Evolutionary conservation across 805 yeast species (phyloP), one percentile per base, ranked within the genome.

Genomic region (Pichia sporocuriosa): DNA sequence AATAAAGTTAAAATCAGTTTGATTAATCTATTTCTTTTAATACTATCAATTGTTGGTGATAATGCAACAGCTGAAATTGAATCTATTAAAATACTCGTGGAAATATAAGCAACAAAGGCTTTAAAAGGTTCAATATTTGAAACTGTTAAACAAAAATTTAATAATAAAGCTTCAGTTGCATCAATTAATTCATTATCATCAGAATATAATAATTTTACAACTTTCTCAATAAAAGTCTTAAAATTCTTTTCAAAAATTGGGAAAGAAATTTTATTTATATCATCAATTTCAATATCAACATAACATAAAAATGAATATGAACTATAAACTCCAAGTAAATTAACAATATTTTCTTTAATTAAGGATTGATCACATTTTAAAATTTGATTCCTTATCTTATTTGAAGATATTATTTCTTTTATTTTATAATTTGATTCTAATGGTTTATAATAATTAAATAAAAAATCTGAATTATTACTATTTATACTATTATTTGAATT

Each of bases 1-100:
- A 75, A 45, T 37, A 66, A 62, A 32, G 62, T 59, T 6, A 65
- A 63, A 25, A 71, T 50, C 21, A 70, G 58, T 37, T 63, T 68
- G 39, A 73, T 47, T 5, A 67, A 40, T 25, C 59, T 56, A 15
- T 67, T 68, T 15, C 57, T 46, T 16, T 51, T 48, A 6, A 25
- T 21, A 35, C 39, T 50, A 8, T 35, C 26, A 13, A 55, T 42
- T 29, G 46, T 60, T 47, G 46, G 61, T 54, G 37, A 50, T 8
- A 56, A 38, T 16, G 40, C 52, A 27, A 58, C 41, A 20, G 60
- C 59, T 0, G 73, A 58, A 26, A 72, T 49, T 4, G 63, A 48
- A 29, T 65, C 65, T 3, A 68, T 53, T 6, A 72, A 54, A 16
- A 65, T 52, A 5, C 63, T 61, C 19, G 67, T 55, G n/a, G 70